phyloP scores from a whole-genome alignment of 2,329 filamentous ascomycete species.

The Aspergillus sp. region DNA sequence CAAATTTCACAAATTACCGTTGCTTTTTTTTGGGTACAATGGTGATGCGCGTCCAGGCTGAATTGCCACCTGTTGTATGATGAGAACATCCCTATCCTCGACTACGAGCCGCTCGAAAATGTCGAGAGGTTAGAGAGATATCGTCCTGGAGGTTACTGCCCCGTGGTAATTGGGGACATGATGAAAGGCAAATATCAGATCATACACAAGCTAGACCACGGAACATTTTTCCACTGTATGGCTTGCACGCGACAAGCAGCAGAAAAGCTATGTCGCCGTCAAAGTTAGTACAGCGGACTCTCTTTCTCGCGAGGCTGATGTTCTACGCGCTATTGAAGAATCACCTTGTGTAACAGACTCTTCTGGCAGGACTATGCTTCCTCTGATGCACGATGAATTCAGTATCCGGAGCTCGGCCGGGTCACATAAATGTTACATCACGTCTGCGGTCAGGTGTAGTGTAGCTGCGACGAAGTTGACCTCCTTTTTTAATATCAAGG shows the following conservation, averaged over 20 bases:
- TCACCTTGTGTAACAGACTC: not conserved
- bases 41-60: not conserved
- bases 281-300: not conserved
- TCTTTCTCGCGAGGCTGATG: not conserved
- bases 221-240: not conserved
- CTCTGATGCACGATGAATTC: conserved; percentile 30
- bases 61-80: not conserved
- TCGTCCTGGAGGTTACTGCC: not conserved
- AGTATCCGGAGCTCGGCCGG: conserved; percentile 32
- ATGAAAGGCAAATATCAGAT: not conserved
- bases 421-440: conserved; percentile 32
- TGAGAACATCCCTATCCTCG: not conserved
- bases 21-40: not conserved
- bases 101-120: not conserved
- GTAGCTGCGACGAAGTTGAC: conserved; percentile 33
- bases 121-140: not conserved
- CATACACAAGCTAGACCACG: not conserved
- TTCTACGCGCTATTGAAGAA: not conserved
- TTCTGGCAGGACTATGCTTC: not conserved
- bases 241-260: not conserved
- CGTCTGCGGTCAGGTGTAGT: conserved; percentile 29
- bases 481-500: conserved; percentile 32
- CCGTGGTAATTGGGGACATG: not conserved
- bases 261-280: not conserved
- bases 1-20: not conserved